phyloP scores from a whole-genome alignment of 2,329 filamentous ascomycete genomes.

The Calonectria multiphialidica region DNA sequence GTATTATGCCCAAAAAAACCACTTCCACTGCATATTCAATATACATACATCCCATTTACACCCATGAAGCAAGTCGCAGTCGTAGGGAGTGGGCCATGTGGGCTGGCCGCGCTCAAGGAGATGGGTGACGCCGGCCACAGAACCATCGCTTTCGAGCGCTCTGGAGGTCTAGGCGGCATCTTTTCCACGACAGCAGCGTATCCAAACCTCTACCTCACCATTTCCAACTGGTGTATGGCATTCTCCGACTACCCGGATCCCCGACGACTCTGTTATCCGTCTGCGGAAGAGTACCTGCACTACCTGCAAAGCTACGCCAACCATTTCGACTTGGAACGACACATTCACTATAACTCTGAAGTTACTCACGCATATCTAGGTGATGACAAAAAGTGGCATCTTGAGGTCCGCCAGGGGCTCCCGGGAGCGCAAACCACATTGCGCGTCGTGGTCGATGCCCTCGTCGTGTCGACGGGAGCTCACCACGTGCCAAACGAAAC shows the following conservation, averaged over 20 bases:
- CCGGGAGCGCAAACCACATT: neutral
- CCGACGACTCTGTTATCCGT: neutral
- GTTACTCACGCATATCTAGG: neutral
- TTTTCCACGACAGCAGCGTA: neutral
- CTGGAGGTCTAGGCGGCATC: neutral
- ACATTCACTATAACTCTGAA: neutral
- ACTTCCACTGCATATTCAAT: neutral
- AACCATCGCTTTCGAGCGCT: neutral
- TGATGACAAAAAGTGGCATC: neutral
- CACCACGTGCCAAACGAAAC: neutral
- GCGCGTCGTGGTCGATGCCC: neutral
- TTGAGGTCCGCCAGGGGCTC: neutral
- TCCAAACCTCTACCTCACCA: neutral
- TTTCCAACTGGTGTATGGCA: slow-evolving; percentile 4
- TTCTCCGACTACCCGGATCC: neutral
- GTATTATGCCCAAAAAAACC: neutral
- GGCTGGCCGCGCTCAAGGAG: neutral
- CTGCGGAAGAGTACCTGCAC: neutral
- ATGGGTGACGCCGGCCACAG: neutral
- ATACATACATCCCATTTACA: neutral
- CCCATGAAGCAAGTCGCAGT: neutral
- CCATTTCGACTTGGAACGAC: neutral
- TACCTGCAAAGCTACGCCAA: neutral
- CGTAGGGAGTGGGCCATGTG: neutral
- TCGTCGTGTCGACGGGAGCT: neutral